Conservation (phyloP, 495 filamentous ascomycete genomes). For the Neurospora discreta region DNA sequence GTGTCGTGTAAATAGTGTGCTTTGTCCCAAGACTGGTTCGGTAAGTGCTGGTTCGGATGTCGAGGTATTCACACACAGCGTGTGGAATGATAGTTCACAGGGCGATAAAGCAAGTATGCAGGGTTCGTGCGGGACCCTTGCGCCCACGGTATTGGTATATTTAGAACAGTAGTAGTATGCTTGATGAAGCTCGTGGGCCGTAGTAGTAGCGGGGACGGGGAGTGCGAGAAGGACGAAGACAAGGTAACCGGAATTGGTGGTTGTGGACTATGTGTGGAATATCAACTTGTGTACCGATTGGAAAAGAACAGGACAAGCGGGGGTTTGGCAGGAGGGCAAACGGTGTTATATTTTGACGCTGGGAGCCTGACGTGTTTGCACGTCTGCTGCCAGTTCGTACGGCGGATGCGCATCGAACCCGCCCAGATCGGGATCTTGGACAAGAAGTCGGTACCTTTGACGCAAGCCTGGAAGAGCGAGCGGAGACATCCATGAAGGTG, state of each 20-base stretch:
- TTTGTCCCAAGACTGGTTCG: neutral
- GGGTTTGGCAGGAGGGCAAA: neutral
- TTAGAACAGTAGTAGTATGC: neutral
- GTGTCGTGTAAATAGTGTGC: neutral
- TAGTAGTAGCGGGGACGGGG: neutral
- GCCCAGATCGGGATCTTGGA: neutral
- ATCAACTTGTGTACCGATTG: neutral
- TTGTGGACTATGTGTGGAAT: neutral
- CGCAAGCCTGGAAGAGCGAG: neutral
- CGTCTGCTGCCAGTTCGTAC: neutral
- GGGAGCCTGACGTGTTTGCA: neutral
- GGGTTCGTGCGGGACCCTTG: neutral
- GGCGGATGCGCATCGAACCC: neutral
- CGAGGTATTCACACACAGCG: neutral
- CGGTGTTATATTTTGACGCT: neutral
- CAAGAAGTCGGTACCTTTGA: neutral
- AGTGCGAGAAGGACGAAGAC: neutral
- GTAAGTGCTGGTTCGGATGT: neutral
- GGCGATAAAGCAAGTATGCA: neutral
- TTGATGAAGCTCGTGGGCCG: neutral
- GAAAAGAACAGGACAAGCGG: neutral
- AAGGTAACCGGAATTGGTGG: neutral
- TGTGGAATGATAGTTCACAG: neutral
- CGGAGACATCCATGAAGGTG: neutral
- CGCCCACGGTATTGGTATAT: neutral